These are phyloP conservation scores for Metschnikowia matae DNA, from an alignment of 805 yeast genomes.

Conservation along the genomic window DNA sequence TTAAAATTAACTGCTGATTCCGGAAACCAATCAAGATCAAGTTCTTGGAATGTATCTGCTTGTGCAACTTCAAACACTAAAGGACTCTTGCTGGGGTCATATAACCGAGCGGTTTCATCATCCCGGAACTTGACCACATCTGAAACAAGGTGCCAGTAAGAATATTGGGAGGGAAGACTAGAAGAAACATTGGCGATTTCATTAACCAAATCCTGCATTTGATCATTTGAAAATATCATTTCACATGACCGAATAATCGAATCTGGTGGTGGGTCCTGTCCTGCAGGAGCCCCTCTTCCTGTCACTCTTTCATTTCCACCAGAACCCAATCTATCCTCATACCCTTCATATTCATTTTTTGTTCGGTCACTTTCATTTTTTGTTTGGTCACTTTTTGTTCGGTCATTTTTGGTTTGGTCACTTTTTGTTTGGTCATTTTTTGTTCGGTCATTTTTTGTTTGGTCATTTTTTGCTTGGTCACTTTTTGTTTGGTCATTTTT, in stretches of 20 bases:
- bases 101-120: not conserved
- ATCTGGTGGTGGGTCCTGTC: not conserved
- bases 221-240: not conserved
- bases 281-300: not conserved
- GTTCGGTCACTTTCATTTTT: no score
- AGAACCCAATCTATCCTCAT: no score
- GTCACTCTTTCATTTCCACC: not conserved
- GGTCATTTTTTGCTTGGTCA: no score
- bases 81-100: constrained; percentile 9
- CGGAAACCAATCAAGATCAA: constrained; percentile 7
- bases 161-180: not conserved
- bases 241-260: not conserved
- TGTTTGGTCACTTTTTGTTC: no score
- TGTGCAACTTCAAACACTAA: constrained; percentile 5
- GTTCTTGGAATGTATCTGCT: not conserved
- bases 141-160: constrained; percentile 7
- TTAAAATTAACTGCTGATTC: constrained; percentile 4
- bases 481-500: no score
- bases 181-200: not conserved
- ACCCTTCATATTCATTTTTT: no score
- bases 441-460: no score
- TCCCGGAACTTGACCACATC: constrained; percentile 11
- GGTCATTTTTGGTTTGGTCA: no score
- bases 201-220: not conserved
- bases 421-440: no score